Evolutionary conservation across 768 basidiomycete genomes (phyloP).

Genomic region (Kondoa subrosea): DNA sequence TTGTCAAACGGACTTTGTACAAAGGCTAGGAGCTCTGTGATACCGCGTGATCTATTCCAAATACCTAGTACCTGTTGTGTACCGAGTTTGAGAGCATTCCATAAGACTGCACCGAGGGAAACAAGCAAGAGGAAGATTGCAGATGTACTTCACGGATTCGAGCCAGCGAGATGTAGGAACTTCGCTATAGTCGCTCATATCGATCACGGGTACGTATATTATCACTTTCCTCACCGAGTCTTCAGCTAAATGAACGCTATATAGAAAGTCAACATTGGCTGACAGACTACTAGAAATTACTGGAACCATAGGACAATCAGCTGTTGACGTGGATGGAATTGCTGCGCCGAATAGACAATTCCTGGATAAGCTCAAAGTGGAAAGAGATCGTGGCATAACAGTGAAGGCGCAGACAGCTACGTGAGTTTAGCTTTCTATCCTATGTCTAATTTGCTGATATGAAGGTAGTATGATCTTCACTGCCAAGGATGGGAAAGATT

Average conservation of each 20-base stretch:
- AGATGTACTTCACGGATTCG: background rate
- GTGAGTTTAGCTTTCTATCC: slow-evolving; percentile 31
- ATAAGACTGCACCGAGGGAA: background rate
- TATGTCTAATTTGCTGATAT: background rate
- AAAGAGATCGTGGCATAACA: slow-evolving; percentile 89
- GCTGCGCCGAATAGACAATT: slow-evolving; percentile 52
- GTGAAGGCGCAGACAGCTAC: slow-evolving; percentile 94
- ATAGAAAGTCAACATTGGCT: slow-evolving; percentile 22
- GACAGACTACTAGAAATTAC: slow-evolving; percentile 47
- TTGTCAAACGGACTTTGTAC: background rate
- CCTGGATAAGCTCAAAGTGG: slow-evolving; percentile 86
- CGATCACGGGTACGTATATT: slow-evolving; percentile 47
- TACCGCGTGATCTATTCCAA: background rate
- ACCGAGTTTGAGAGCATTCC: background rate
- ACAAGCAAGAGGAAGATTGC: background rate
- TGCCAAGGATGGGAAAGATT: slow-evolving; percentile 36
- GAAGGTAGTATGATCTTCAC: slow-evolving; percentile 60
- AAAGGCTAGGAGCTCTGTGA: background rate
- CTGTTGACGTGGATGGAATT: background rate
- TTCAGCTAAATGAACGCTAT: background rate
- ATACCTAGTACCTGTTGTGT: background rate
- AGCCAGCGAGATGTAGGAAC: background rate
- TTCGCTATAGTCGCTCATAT: slow-evolving; percentile 35
- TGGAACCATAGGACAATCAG: slow-evolving; percentile 47
- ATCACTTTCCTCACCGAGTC: background rate